Evolutionary conservation across 1,284 basidiomycete species (phyloP).

Genomic region (Gomphus bonarii): DNA sequence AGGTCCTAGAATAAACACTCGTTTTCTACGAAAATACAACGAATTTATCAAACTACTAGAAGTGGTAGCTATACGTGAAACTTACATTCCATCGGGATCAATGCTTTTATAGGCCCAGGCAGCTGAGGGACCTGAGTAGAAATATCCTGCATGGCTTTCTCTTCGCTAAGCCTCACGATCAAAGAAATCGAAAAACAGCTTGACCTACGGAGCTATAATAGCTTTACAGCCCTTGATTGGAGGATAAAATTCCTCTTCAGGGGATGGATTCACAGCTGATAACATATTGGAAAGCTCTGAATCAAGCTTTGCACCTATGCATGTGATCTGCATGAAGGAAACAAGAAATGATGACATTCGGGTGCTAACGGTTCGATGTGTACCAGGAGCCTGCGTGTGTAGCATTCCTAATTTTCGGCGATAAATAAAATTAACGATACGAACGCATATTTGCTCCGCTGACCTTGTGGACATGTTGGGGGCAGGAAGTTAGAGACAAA

Average conservation of each 20-base stretch:
- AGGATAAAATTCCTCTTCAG: conserved; percentile 35
- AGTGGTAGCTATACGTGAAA: conserved; percentile 1
- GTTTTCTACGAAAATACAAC: conserved; percentile 43
- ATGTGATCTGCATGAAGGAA: conserved; percentile 7
- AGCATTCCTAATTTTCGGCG: conserved; percentile 36
- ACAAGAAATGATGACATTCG: not conserved
- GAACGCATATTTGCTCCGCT: not conserved
- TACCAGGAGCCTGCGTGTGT: conserved; percentile 94
- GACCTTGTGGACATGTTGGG: conserved; percentile 3
- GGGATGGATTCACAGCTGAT: conserved; percentile 39
- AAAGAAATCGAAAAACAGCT: not conserved
- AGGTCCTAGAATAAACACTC: conserved; percentile 92
- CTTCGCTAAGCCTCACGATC: not conserved
- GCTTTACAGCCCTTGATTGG: conserved; percentile 80
- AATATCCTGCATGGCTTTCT: conserved; percentile 87
- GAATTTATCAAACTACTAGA: not conserved
- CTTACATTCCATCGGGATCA: conserved; percentile 72
- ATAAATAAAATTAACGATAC: not conserved
- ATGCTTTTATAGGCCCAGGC: conserved; percentile 95
- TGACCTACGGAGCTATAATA: conserved; percentile 86
- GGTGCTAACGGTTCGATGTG: conserved; percentile 46
- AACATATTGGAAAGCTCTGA: conserved; percentile 61
- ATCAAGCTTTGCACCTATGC: conserved; percentile 45
- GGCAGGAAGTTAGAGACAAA: not conserved
- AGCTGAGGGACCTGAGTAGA: conserved; percentile 88